Percentiles rank a stretch among this genome's conserved stretches.
Conservation (phyloP, 1,284 basidiomycete species). For the Fomitiporia mediterranea region DNA sequence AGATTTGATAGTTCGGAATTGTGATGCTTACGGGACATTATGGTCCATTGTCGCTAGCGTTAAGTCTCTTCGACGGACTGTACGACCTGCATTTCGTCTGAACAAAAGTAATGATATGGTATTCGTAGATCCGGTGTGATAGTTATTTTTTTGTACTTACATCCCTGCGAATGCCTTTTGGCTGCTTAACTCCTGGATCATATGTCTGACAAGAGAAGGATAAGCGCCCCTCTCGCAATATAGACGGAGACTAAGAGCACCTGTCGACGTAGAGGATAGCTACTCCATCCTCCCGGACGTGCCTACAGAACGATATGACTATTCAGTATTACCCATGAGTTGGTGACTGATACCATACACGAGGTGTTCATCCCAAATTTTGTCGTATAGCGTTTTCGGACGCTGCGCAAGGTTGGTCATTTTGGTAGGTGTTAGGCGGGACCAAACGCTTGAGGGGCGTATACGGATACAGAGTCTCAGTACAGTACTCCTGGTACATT, state of each 20-base stretch:
- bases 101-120: slow-evolving; percentile 12
- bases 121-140: neutral
- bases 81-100: slow-evolving; percentile 75
- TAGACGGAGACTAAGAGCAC: slow-evolving; percentile 37
- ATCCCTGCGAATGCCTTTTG: slow-evolving; percentile 96
- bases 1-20: neutral
- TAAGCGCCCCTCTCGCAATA: neutral
- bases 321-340: neutral
- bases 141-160: slow-evolving; percentile 37
- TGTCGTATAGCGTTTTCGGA: slow-evolving; percentile 89
- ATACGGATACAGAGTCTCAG: neutral
- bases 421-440: too few species aligned
- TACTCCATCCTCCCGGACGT: slow-evolving; percentile 76
- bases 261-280: slow-evolving; percentile 92
- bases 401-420: slow-evolving; percentile 41
- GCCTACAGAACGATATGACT: slow-evolving; percentile 41
- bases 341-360: slow-evolving; percentile 49
- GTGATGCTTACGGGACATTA: slow-evolving; percentile 79
- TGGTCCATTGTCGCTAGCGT: slow-evolving; percentile 95
- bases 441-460: neutral
- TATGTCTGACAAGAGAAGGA: slow-evolving; percentile 55
- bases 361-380: slow-evolving; percentile 94
- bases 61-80: slow-evolving; percentile 87
- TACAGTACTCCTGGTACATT: too few species aligned
- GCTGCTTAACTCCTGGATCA: slow-evolving; percentile 96